A percentile compares a stretch with the other conserved stretches of the same genome.
phyloP scores from a whole-genome alignment of 2,329 filamentous ascomycete species.

The Raffaelea arxii region DNA sequence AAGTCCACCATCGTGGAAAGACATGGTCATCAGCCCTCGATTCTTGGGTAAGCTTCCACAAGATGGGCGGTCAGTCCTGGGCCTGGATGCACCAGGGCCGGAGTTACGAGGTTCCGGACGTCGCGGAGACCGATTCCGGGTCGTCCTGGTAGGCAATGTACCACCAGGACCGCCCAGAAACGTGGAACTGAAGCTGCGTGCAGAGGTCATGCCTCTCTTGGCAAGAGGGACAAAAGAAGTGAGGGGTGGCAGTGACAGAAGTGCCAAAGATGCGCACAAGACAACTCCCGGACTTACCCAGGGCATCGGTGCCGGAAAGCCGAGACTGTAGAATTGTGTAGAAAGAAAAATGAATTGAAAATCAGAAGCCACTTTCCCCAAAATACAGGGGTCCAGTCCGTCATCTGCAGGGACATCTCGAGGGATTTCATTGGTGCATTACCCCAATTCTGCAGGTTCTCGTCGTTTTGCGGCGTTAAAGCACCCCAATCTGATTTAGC shows the following conservation, averaged over 20 bases:
- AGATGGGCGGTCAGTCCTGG: constrained; percentile 41
- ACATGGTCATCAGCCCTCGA: constrained; percentile 52
- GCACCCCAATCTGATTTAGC: too few relatives aligned
- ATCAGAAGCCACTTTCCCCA: too few relatives aligned
- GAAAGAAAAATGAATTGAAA: too few relatives aligned
- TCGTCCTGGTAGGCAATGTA: constrained; percentile 44
- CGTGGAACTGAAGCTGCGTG: constrained; percentile 41
- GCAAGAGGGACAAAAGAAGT: not conserved
- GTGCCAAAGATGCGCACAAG: too few relatives aligned
- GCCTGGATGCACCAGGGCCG: constrained; percentile 46
- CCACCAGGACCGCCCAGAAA: constrained; percentile 38
- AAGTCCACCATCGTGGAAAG: constrained; percentile 37
- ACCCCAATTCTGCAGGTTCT: too few relatives aligned
- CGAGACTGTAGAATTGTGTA: not conserved
- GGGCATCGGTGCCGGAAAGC: not conserved
- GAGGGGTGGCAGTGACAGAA: too few relatives aligned
- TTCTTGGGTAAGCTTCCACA: constrained; percentile 30
- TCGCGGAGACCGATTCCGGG: constrained; percentile 48
- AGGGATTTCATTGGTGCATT: too few relatives aligned
- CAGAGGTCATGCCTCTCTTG: constrained; percentile 24
- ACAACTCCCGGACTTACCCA: too few relatives aligned
- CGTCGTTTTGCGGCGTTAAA: too few relatives aligned
- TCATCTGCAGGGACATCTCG: too few relatives aligned
- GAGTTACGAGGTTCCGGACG: constrained; percentile 39
- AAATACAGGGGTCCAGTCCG: too few relatives aligned